Evolutionary conservation across 148 eudicot genomes (phyloP), one percentile per base, ranked within the genome.

Genomic region (Diospyros kaki): DNA sequence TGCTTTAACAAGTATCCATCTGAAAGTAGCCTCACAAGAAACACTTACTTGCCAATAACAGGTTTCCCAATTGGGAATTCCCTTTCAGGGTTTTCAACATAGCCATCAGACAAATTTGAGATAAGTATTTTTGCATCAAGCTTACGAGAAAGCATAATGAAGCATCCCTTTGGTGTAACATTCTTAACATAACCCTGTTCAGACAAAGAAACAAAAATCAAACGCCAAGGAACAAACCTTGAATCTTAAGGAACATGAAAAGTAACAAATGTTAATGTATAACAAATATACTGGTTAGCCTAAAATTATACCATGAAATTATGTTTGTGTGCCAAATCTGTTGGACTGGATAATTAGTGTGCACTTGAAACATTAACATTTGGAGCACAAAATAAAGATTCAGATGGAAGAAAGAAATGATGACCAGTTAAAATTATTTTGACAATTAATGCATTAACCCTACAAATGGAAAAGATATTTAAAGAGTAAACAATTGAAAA

Each of bases 21-120:
- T 4, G 51, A 62, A 68, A 28, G 54, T 45, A 66, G 17, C 1
- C 38, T 14, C 0, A 38, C 8, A 4, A 69, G 7, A 73, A 52
- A 80, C 42, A 75, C 89, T 82, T 87, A 87, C 93, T 77, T 94
- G 76, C 98, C 98, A 73, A 70, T 79, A 46, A 92, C 86, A 70
- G 88, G 96, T 83, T 85, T 90, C 67, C 98, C 98, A 63, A 92
- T 62, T 12, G 98, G 93, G 68, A 94, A 94, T 72, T 94, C 96
- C 61, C 83, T 86, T 66, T 84, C 89, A 55, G 89, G 97, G 69
- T 86, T 91, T 83, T 85, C 76, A 50, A 90, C 79, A 83, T 74
- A 94, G 63, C 85, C 84, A 41, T 94, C 96, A 44, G 98, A 87
- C 90, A 94, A 89, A 86, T 94, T 92, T 10, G 85, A 68, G 39